Conservation (phyloP, 352 stramenopile genomes). For the Pythium vanterpoolii region DNA sequence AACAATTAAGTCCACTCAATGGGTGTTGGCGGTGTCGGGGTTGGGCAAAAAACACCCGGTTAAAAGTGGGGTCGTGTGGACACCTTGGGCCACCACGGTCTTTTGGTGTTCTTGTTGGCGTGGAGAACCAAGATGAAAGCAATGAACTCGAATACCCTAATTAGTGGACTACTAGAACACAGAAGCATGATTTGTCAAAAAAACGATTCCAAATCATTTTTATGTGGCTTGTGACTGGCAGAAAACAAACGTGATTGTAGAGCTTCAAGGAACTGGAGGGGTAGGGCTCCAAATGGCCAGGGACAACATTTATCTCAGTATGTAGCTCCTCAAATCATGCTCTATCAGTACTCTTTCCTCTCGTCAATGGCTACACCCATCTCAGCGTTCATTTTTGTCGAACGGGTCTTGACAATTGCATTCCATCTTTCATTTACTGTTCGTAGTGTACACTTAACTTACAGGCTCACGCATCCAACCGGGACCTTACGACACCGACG, state of each 20-base stretch:
- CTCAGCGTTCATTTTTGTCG: not conserved
- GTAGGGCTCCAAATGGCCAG: no score
- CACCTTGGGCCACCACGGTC: not conserved
- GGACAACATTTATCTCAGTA: constrained; percentile 1
- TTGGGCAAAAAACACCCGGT: constrained; percentile 1
- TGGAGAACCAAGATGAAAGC: not conserved
- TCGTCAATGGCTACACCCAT: not conserved
- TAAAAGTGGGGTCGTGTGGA: constrained; percentile 3
- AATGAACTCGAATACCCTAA: not conserved
- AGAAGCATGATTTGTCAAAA: not conserved
- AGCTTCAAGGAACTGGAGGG: no score
- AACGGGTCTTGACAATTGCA: not conserved
- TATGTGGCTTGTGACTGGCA: no score
- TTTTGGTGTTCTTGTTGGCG: constrained; percentile 1
- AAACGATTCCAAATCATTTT: no score
- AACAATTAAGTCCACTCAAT: not conserved
- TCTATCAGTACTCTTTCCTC: not conserved
- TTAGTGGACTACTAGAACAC: not conserved
- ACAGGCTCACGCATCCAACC: not conserved
- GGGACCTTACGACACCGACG: not conserved
- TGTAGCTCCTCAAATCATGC: not conserved
- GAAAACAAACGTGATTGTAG: no score
- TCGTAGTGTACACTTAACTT: constrained; percentile 16
- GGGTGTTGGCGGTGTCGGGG: not conserved
- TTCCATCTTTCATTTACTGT: not conserved